These are phyloP conservation scores for Podaxis rugospora DNA, from an alignment of 768 basidiomycete species.

Conservation along the genomic window DNA sequence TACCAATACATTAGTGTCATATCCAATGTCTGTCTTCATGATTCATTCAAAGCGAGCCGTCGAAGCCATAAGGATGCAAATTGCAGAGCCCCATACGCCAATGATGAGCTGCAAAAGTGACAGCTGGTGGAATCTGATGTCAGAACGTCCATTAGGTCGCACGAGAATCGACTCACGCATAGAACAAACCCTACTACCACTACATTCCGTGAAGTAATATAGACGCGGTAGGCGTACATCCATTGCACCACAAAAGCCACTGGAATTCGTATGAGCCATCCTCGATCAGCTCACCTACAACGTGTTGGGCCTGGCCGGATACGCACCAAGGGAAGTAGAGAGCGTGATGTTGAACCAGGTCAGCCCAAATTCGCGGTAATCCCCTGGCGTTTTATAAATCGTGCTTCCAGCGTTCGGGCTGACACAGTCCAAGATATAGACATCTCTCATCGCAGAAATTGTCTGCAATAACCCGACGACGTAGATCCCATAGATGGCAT, in stretches of 20 bases:
- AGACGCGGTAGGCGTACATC: background rate
- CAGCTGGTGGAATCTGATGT: background rate
- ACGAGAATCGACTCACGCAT: background rate
- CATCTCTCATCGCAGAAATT: background rate
- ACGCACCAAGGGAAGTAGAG: background rate
- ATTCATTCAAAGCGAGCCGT: background rate
- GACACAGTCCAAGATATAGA: background rate
- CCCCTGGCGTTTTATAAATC: background rate
- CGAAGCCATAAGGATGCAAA: background rate
- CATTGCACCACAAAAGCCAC: background rate
- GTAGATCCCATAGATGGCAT: background rate
- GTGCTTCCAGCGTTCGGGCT: background rate
- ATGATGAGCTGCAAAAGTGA: constrained; percentile 1
- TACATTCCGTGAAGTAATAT: background rate
- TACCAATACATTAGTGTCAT: background rate
- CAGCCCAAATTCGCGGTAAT: background rate
- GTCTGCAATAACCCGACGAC: background rate
- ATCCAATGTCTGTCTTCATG: background rate
- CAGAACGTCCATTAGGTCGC: background rate
- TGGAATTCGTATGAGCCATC: background rate
- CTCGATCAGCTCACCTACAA: background rate
- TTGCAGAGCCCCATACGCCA: background rate
- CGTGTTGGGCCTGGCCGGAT: no score
- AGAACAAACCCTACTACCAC: background rate
- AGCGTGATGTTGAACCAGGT: constrained; percentile 1